Base-by-base conservation (phyloP, 169 alveolate genomes). In the Plasmodium vinckei region DNA sequence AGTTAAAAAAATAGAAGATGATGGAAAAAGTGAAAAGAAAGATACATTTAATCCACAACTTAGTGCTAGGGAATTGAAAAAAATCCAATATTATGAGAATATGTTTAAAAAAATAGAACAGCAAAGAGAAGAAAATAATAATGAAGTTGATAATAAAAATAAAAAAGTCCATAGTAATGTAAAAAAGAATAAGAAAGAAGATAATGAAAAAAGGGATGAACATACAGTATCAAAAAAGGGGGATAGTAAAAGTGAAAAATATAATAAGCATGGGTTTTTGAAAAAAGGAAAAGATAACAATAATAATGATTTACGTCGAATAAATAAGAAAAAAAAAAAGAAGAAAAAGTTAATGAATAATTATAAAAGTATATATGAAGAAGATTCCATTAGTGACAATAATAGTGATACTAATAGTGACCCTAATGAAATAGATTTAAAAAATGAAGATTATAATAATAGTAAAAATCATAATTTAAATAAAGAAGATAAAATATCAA, bases 51-150 rank as follows among this genome's bases (percentile, higher is more conserved):
- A 93, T 61, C 95, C 95, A 21, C 89, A 77, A 63, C 69, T 87
- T 33, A 93, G 95, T 51, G 87, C 95, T 15, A 67, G 95, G 73
- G 95, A 93, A 53, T 73, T 93, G 94, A 64, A 91, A 61, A 93
- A 93, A 39, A 93, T 93, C 17, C 87, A 86, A 75, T 93, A 93
- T 71, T 93, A 93, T 72, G 96, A 93, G 44, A 75, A 89, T 71
- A 92, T 92, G 96, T 93, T 93, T 79, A 89, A 94, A 72, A 92
- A 86, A 51, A 86, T 93, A 93, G 96, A 79, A 10, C 44, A 47
- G 15, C 39, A 67, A 82, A 56, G 15, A 49, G 90, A 82, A 27
- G 90, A 82, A 25, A 42, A 15, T 39, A 13, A 25, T 15, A 82
- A 67, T 25, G 90, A 82, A 64, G 59, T 17, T 23, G 84, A 71